Evolutionary conservation across 1,284 basidiomycete genomes (phyloP).

Genomic region (Malassezia yamatoensis): DNA sequence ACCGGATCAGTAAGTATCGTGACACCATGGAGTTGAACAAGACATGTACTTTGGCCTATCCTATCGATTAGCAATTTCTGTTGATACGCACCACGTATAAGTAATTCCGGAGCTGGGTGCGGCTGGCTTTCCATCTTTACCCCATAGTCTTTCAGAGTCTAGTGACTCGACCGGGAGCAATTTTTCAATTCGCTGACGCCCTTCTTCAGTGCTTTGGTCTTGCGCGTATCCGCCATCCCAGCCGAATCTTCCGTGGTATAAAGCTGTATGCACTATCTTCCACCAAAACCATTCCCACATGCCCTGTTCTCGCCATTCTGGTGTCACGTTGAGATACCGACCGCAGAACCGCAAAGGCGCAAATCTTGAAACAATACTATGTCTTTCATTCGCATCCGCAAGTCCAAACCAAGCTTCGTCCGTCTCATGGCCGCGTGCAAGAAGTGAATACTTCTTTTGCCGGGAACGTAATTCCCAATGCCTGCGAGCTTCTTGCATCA

Average conservation of each 20-base stretch:
- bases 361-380: conserved; percentile 48
- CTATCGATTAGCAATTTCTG: neutral
- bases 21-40: conserved; percentile 51
- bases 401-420: conserved; percentile 26
- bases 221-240: conserved; percentile 41
- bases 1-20: conserved; percentile 53
- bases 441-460: conserved; percentile 20
- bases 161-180: conserved; percentile 27
- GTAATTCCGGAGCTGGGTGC: conserved; percentile 11
- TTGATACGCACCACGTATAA: conserved; percentile 23
- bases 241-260: conserved; percentile 30
- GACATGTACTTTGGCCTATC: conserved; percentile 40
- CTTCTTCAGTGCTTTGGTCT: conserved; percentile 21
- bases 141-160: conserved; percentile 23
- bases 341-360: conserved; percentile 30
- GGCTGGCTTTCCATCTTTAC: neutral
- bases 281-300: conserved; percentile 41
- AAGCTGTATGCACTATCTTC: conserved; percentile 25
- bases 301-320: conserved; percentile 53
- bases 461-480: conserved; percentile 18
- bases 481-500: conserved; percentile 29
- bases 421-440: neutral
- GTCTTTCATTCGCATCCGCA: conserved; percentile 42
- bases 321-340: conserved; percentile 48
- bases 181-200: conserved; percentile 20